Evolutionary conservation across 352 stramenopile species (phyloP).

Genomic region (Phytophthora podocarpi): DNA sequence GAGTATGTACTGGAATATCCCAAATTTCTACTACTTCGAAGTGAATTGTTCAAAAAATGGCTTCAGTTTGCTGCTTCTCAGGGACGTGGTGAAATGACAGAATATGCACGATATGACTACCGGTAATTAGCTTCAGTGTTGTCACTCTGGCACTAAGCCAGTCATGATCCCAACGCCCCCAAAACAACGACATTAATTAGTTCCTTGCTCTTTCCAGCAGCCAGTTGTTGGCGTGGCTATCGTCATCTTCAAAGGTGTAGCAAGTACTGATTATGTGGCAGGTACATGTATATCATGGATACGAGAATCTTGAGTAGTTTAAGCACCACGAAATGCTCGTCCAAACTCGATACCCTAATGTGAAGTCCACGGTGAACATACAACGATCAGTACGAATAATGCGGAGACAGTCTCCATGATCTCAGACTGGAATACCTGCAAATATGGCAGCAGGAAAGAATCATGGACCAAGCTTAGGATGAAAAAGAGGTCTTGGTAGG

Average conservation of each 20-base stretch:
- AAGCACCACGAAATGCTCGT: constrained; percentile 56
- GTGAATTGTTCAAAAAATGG: too few species aligned
- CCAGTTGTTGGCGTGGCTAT: constrained; percentile 48
- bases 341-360: constrained; percentile 50
- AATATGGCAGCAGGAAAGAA: constrained; percentile 58
- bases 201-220: too few species aligned
- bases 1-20: too few species aligned
- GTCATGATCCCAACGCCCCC: too few species aligned
- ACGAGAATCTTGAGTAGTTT: constrained; percentile 52
- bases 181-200: too few species aligned
- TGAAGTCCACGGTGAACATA: constrained; percentile 63
- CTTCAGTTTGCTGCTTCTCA: too few species aligned
- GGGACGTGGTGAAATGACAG: too few species aligned
- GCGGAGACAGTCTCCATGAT: constrained; percentile 17
- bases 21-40: too few species aligned
- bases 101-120: too few species aligned
- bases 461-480: constrained; percentile 56
- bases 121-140: too few species aligned
- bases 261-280: constrained; percentile 61
- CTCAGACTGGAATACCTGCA: constrained; percentile 44
- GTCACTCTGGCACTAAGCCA: too few species aligned
- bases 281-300: constrained; percentile 40
- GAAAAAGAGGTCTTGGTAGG: too few species aligned
- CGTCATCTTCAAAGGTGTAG: constrained; percentile 54
- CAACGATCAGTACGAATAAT: constrained; percentile 30